These are phyloP conservation scores for Lactarius hatsudake DNA, from an alignment of 768 basidiomycete species.

Conservation along the genomic window DNA sequence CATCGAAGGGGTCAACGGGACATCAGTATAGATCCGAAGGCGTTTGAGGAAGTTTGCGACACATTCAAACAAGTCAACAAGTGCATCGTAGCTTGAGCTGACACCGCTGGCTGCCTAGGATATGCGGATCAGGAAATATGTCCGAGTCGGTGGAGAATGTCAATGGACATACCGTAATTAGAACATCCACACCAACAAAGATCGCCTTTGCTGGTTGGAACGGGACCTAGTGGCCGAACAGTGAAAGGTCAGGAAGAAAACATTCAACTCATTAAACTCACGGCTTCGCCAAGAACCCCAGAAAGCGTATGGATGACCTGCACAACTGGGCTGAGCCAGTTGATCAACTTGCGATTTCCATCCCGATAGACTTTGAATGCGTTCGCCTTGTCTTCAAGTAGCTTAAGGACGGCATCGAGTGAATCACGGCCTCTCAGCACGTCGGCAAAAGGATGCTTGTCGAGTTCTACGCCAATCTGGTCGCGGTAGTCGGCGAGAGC, in stretches of 20 bases:
- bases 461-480: neutral
- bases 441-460: neutral
- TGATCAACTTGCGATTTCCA: neutral
- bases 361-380: neutral
- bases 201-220: neutral
- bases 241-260: neutral
- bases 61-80: conserved; percentile 6
- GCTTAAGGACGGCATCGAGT: neutral
- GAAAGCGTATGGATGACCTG: neutral
- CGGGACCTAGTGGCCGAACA: neutral
- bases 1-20: neutral
- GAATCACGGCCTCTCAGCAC: neutral
- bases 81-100: neutral
- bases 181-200: conserved; percentile 2
- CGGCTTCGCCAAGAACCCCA: neutral
- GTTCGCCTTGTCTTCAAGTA: neutral
- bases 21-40: neutral
- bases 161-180: neutral
- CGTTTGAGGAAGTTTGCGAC: conserved; percentile 7
- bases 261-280: neutral
- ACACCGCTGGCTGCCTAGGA: neutral
- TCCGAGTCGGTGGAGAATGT: neutral
- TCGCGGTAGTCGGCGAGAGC: neutral
- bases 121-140: neutral
- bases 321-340: neutral